Evolutionary conservation across 23 red algal species (phyloP).

Genomic region (Gracilaria caudata): DNA sequence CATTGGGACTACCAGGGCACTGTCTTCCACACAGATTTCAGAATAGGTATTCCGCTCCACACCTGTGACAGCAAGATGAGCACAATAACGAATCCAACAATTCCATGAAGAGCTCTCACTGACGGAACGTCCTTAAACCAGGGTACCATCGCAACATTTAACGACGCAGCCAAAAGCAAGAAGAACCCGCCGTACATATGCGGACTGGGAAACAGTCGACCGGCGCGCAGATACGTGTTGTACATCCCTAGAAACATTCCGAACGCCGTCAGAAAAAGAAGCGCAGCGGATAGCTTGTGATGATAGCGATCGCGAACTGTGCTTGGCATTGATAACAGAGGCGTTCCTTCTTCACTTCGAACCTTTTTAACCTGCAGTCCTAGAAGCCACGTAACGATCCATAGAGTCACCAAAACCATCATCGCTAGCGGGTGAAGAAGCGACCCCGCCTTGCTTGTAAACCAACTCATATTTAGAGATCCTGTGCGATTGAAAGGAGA

Average conservation of each 20-base stretch:
- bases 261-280: conserved; percentile 22
- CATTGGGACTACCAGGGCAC: background rate
- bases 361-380: conserved; percentile 13
- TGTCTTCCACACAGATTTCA: conserved; percentile 45
- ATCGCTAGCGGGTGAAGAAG: conserved; percentile 54
- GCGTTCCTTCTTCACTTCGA: conserved; percentile 26
- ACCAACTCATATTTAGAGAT: background rate
- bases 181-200: conserved; percentile 90
- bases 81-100: conserved; percentile 32
- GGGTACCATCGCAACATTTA: conserved; percentile 83
- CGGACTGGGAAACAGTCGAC: conserved; percentile 93
- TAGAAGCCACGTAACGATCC: conserved; percentile 36
- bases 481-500: background rate
- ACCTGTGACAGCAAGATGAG: conserved; percentile 30
- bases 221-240: conserved; percentile 84
- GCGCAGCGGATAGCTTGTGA: conserved; percentile 48
- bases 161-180: conserved; percentile 56
- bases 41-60: conserved; percentile 43
- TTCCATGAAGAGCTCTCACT: conserved; percentile 10
- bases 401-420: conserved; percentile 3
- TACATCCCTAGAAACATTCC: conserved; percentile 58
- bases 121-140: conserved; percentile 34
- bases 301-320: conserved; percentile 32
- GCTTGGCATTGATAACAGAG: background rate
- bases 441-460: conserved; percentile 28